A percentile compares a stretch with the other conserved stretches of the same genome.
These are phyloP conservation scores for Comarum palustre DNA, from an alignment of 306 rosid genomes.

Conservation along the genomic window DNA sequence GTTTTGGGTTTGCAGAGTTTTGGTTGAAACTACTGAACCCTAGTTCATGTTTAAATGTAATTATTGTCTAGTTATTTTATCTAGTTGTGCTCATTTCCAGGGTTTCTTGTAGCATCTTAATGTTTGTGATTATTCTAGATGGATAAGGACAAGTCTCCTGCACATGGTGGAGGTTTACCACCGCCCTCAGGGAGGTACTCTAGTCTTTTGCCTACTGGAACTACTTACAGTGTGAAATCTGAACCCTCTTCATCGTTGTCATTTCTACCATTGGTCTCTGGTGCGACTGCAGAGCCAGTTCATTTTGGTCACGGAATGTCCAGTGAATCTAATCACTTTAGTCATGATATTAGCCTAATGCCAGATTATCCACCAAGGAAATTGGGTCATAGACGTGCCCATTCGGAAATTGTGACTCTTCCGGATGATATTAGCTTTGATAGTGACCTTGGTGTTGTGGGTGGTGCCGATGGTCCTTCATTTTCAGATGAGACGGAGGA, in stretches of 20 bases:
- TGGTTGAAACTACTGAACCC: not conserved
- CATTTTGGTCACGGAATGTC: slow-evolving; percentile 57
- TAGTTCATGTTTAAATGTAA: not conserved
- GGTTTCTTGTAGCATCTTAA: not conserved
- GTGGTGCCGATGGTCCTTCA: slow-evolving; percentile 84
- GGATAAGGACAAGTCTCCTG: slow-evolving; percentile 73
- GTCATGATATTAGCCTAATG: slow-evolving; percentile 93
- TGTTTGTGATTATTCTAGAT: slow-evolving; percentile 31
- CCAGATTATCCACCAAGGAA: slow-evolving; percentile 82
- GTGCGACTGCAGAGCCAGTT: slow-evolving; percentile 44
- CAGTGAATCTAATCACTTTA: slow-evolving; percentile 55
- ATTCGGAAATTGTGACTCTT: slow-evolving; percentile 79
- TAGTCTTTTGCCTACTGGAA: slow-evolving; percentile 48
- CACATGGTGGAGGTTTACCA: slow-evolving; percentile 63
- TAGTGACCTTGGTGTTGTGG: slow-evolving; percentile 91
- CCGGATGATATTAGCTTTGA: slow-evolving; percentile 96
- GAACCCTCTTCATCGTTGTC: slow-evolving; percentile 47
- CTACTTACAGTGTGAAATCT: slow-evolving; percentile 57
- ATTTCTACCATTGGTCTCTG: slow-evolving; percentile 57
- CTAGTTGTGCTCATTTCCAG: not conserved
- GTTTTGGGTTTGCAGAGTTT: not conserved
- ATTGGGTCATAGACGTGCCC: slow-evolving; percentile 91
- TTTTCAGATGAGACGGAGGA: slow-evolving; percentile 92
- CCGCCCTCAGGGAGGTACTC: slow-evolving; percentile 71
- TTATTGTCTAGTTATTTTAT: not conserved